phyloP scores from a whole-genome alignment of 768 basidiomycete genomes.

The Boletus vermiculosoides region DNA sequence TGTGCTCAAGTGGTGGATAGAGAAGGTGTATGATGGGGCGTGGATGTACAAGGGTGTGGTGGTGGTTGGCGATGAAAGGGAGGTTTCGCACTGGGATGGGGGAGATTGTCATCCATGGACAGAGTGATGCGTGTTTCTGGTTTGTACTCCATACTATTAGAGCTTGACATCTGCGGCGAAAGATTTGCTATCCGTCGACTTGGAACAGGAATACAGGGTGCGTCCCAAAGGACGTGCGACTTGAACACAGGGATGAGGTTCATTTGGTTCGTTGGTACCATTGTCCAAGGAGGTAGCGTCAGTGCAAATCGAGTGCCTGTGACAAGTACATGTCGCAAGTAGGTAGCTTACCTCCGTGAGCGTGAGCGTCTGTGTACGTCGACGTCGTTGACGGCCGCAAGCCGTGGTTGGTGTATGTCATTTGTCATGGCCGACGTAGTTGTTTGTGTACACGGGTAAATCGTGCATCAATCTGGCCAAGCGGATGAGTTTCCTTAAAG shows the following conservation, averaged over 20 bases:
- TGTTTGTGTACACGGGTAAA: background rate
- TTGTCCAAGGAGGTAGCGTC: background rate
- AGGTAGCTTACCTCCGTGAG: background rate
- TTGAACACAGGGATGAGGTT: background rate
- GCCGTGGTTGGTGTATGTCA: too few species aligned
- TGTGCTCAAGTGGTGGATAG: slow-evolving; percentile 42
- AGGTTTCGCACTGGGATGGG: slow-evolving; percentile 23
- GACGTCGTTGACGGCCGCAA: background rate
- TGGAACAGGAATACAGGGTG: background rate
- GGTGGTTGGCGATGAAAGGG: slow-evolving; percentile 35
- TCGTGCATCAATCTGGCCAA: background rate
- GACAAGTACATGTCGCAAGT: background rate
- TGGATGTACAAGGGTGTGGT: slow-evolving; percentile 38
- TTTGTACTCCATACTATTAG: background rate
- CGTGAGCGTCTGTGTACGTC: background rate
- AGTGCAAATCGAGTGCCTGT: background rate
- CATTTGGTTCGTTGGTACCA: background rate
- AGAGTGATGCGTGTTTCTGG: too few species aligned
- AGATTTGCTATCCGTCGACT: background rate
- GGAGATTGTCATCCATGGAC: slow-evolving; percentile 24
- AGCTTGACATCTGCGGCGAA: background rate
- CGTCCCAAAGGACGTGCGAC: background rate
- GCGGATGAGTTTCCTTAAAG: background rate
- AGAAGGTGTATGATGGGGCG: slow-evolving; percentile 35
- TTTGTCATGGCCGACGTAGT: background rate